These are phyloP conservation scores for Carex littledalei DNA, from an alignment of 176 grass and related monocot genomes.

Conservation along the genomic window DNA sequence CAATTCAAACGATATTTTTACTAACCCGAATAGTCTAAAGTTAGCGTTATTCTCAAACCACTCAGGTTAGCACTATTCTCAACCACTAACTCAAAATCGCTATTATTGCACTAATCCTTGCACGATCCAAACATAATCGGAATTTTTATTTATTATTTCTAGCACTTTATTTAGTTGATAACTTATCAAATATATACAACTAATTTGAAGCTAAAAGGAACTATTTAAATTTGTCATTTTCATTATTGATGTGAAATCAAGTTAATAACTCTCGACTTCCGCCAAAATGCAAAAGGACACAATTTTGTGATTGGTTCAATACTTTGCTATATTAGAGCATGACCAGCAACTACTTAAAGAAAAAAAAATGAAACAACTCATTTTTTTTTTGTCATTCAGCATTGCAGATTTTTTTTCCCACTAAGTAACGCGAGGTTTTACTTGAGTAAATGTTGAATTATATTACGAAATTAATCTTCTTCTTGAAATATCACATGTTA, in stretches of 20 bases:
- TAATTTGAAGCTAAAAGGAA: not conserved
- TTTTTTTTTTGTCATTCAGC: too few species aligned
- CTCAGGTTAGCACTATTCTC: too few species aligned
- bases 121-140: too few species aligned
- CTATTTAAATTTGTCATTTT: not conserved
- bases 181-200: not conserved
- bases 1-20: too few species aligned
- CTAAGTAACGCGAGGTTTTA: not conserved
- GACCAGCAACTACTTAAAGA: too few species aligned
- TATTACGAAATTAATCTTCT: not conserved
- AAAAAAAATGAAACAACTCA: too few species aligned
- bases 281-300: not conserved
- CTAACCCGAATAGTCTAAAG: too few species aligned
- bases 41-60: too few species aligned
- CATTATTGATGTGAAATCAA: not conserved
- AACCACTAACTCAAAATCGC: too few species aligned
- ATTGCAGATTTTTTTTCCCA: too few species aligned
- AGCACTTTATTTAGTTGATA: not conserved
- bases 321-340: not conserved
- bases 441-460: not conserved
- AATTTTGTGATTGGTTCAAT: not conserved
- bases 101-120: too few species aligned
- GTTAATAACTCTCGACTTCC: not conserved
- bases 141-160: not conserved
- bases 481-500: not conserved